Conservation (phyloP, 202 grass and related monocot species). For the Hordeum pubiflorum region DNA sequence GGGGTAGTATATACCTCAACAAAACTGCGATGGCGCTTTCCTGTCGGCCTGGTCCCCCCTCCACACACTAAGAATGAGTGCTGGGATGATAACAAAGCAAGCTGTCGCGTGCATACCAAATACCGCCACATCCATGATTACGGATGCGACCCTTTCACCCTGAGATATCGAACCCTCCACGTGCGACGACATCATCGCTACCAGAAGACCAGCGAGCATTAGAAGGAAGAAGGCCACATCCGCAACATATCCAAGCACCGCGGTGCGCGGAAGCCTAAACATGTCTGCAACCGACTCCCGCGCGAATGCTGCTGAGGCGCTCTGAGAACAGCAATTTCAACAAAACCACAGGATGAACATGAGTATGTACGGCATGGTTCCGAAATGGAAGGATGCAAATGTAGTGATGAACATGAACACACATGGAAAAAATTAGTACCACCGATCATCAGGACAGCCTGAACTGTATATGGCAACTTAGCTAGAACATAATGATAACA, state of each 20-base stretch:
- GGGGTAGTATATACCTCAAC: not conserved
- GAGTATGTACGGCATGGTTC: not conserved
- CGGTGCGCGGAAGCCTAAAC: not conserved
- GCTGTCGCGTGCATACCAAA: not conserved
- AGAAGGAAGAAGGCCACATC: not conserved
- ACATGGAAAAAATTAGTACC: not conserved
- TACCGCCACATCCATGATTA: not conserved
- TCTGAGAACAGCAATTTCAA: not conserved
- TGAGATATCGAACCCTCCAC: not conserved
- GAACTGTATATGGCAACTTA: not conserved
- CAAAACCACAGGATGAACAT: not conserved
- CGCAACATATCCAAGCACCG: not conserved
- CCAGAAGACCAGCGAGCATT: not conserved
- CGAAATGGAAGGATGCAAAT: not conserved
- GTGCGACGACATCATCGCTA: not conserved
- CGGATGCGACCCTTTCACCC: not conserved
- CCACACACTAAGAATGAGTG: not conserved
- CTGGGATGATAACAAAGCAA: constrained; percentile 21
- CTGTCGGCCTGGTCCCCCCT: not conserved
- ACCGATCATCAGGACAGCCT: too few relatives aligned
- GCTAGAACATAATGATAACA: too few relatives aligned
- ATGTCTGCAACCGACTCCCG: not conserved
- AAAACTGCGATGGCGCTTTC: not conserved
- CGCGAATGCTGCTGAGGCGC: not conserved
- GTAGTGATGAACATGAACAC: not conserved